These are phyloP conservation scores for Saccharum spontaneum DNA, from an alignment of 176 grass and related monocot species.

Conservation along the genomic window DNA sequence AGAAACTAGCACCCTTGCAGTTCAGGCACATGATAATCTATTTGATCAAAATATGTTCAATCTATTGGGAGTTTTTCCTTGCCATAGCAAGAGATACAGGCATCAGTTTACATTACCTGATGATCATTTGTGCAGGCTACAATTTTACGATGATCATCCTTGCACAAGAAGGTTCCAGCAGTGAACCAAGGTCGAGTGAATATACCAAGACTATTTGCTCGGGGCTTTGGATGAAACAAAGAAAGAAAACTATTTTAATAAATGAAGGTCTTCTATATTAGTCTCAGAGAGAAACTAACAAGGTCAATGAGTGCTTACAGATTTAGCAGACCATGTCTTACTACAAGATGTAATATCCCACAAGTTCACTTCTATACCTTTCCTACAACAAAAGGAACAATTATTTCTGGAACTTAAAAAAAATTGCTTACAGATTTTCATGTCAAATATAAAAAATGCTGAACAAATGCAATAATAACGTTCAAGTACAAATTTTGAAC, in stretches of 20 bases:
- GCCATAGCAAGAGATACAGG: neutral
- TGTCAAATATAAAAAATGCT: neutral
- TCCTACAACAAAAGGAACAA: slow-evolving; percentile 50
- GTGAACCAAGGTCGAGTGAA: slow-evolving; percentile 80
- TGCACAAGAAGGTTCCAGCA: slow-evolving; percentile 79
- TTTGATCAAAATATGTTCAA: neutral
- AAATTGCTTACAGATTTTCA: neutral
- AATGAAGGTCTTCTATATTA: neutral
- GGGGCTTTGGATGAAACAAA: slow-evolving; percentile 59
- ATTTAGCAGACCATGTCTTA: slow-evolving; percentile 89
- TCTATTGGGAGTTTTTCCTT: neutral
- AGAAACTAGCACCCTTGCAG: neutral
- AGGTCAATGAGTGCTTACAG: slow-evolving; percentile 52
- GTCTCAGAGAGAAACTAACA: slow-evolving; percentile 3
- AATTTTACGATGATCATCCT: slow-evolving; percentile 98
- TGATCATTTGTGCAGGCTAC: slow-evolving; percentile 76
- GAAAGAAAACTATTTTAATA: slow-evolving; percentile 30
- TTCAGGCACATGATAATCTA: neutral
- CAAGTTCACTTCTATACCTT: slow-evolving; percentile 77
- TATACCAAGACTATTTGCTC: slow-evolving; percentile 77
- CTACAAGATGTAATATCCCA: slow-evolving; percentile 79
- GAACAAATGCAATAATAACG: neutral
- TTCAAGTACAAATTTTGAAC: neutral
- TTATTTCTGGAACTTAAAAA: neutral
- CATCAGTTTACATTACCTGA: slow-evolving; percentile 55